Evolutionary conservation across 1,284 basidiomycete species (phyloP), one percentile per base, ranked within the genome.

Genomic region (Phlebopus sp.): DNA sequence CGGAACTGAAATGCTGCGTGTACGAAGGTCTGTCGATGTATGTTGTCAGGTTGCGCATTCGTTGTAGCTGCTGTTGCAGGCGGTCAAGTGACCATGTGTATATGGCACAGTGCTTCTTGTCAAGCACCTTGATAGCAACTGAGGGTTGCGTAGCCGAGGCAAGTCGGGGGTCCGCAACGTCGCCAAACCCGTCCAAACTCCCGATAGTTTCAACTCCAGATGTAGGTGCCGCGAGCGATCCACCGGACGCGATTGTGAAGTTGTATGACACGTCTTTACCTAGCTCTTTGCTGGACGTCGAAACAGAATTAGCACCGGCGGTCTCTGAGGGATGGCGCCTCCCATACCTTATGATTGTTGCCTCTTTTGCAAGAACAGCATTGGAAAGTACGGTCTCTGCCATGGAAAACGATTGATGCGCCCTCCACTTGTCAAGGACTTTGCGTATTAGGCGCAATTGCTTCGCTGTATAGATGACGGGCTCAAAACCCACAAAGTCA

Each of bases 1-100:
- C 88, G 32, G 90, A 86, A 34, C 91, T 90, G 69, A 98, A 96
- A 67, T 98, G 95, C 54, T 87, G 86, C 14, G 90, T 89, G 69
- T 93, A 96, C 11, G 89, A 90, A 5, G 96, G 95, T 47, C 89
- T 84, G 67, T 94, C 90, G 58, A 95, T 90, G 66, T 94, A 93
- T n/a, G 85, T 85, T 17, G 88, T 91, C 29, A 96, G 75, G 63
- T 96, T 96, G 39, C 93, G 86, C 95, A 99, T 99, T 55, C 91
- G 87, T 54, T 86, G 84, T 6, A 98, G 73, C 52, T 95, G 92
- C 57, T 92, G 88, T 56, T 89, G 84, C 62, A 98, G 82, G 39
- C 91, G 84, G 55, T 90, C 84, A 34, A 96, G 71, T 14, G 92
- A 94, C 96, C 96, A 99, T 5, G 84, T 77, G 63, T 94, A 95